Conservation (phyloP, 2,329 filamentous ascomycete genomes). For the Apiospora arundinis region DNA sequence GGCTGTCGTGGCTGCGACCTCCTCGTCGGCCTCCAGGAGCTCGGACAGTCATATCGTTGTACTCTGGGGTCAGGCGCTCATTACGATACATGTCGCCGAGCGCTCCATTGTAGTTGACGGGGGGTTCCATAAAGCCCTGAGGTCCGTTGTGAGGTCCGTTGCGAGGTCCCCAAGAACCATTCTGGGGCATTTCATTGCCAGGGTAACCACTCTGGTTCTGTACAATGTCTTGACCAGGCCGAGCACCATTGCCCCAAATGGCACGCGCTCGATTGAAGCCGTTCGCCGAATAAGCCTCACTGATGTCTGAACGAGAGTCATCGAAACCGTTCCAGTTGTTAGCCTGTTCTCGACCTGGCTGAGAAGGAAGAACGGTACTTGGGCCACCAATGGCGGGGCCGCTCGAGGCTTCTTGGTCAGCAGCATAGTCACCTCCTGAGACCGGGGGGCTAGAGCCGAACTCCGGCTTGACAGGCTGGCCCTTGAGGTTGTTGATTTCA, state of each 20-base stretch:
- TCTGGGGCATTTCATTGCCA: slow-evolving; percentile 43
- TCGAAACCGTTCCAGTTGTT: slow-evolving; percentile 60
- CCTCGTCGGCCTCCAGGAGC: slow-evolving; percentile 51
- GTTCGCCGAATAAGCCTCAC: slow-evolving; percentile 58
- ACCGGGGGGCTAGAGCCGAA: slow-evolving; percentile 53
- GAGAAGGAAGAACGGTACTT: slow-evolving; percentile 1
- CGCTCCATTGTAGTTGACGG: slow-evolving; percentile 40
- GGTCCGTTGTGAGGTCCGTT: slow-evolving; percentile 47
- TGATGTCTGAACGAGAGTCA: slow-evolving; percentile 62
- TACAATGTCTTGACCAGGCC: slow-evolving; percentile 33
- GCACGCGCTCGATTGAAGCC: slow-evolving; percentile 60
- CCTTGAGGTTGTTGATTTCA: slow-evolving; percentile 74
- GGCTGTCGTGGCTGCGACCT: slow-evolving; percentile 52
- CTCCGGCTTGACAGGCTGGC: slow-evolving; percentile 68
- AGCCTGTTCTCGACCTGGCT: slow-evolving; percentile 43
- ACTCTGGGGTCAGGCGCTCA: slow-evolving; percentile 56
- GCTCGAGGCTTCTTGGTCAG: slow-evolving; percentile 36
- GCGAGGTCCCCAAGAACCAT: slow-evolving; percentile 55
- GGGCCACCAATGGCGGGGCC: slow-evolving; percentile 43
- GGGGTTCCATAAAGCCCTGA: slow-evolving; percentile 49
- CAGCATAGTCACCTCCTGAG: slow-evolving; percentile 34
- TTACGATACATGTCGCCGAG: slow-evolving; percentile 48
- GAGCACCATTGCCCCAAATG: slow-evolving; percentile 62
- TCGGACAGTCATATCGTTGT: slow-evolving; percentile 52
- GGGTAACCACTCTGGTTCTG: slow-evolving; percentile 35